Conservation (phyloP, 768 basidiomycete species). For the Calocera cornea region DNA sequence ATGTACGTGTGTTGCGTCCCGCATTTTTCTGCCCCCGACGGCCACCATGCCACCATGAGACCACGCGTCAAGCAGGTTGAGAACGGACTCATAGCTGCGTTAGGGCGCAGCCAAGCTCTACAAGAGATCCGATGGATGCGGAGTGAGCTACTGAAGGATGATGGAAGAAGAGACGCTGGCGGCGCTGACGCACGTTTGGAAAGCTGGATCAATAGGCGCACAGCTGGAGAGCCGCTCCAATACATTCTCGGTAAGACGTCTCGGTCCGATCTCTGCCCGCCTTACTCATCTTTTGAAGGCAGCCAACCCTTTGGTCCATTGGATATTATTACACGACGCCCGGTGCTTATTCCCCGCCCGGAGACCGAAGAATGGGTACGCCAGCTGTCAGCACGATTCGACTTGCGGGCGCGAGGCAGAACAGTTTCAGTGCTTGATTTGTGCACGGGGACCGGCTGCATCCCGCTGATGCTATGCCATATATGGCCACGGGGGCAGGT, state of each 20-base stretch:
- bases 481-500: constrained; percentile 42
- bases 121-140: neutral
- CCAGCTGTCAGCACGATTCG: constrained; percentile 39
- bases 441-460: constrained; percentile 87
- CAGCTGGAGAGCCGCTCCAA: constrained; percentile 66
- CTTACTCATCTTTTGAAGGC: constrained; percentile 29
- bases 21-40: constrained; percentile 3
- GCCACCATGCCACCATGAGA: constrained; percentile 10
- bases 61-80: constrained; percentile 16
- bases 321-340: constrained; percentile 53
- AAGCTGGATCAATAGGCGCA: constrained; percentile 38
- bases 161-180: constrained; percentile 2
- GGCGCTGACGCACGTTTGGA: neutral
- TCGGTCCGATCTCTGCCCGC: neutral
- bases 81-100: neutral
- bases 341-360: constrained; percentile 84
- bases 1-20: too few relatives aligned
- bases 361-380: constrained; percentile 83
- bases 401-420: constrained; percentile 22
- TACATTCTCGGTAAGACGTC: constrained; percentile 61
- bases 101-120: neutral
- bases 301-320: constrained; percentile 81
- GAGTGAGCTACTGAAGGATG: constrained; percentile 8
- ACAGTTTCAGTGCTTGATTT: constrained; percentile 58
- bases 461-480: constrained; percentile 70